Percentiles rank a stretch among this genome's conserved stretches.
phyloP scores from a whole-genome alignment of 495 filamentous ascomycete genomes.

The Aspergillus diversus region DNA sequence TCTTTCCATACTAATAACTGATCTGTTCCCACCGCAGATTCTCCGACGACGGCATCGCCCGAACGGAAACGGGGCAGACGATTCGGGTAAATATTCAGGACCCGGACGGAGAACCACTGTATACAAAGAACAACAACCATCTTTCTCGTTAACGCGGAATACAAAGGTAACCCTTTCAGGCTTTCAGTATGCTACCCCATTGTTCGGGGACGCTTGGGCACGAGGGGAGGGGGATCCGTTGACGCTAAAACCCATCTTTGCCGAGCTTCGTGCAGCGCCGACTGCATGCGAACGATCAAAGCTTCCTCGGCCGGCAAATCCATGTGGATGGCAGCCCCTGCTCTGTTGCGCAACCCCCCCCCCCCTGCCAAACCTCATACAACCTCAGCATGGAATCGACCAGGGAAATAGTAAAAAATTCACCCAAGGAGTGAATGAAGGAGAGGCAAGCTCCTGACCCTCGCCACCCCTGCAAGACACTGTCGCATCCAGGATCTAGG shows the following conservation, averaged over 20 bases:
- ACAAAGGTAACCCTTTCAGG: neutral
- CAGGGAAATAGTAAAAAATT: too few relatives aligned
- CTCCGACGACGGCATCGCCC: neutral
- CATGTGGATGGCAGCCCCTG: too few relatives aligned
- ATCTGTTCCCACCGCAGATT: neutral
- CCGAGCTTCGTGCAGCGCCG: neutral
- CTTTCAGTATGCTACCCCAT: neutral
- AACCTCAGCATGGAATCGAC: too few relatives aligned
- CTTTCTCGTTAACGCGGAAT: neutral
- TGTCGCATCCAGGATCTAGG: too few relatives aligned
- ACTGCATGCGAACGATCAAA: too few relatives aligned
- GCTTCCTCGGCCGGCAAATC: too few relatives aligned
- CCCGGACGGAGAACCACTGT: slow-evolving; percentile 8
- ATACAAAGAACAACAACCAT: too few relatives aligned
- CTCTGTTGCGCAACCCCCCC: too few relatives aligned
- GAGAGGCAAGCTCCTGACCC: too few relatives aligned
- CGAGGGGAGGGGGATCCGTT: neutral
- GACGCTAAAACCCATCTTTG: neutral
- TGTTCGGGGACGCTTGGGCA: neutral
- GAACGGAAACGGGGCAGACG: slow-evolving; percentile 5
- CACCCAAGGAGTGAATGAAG: too few relatives aligned
- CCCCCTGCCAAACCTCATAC: too few relatives aligned
- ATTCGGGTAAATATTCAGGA: slow-evolving; percentile 29
- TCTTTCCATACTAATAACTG: neutral
- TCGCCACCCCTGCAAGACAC: too few relatives aligned